phyloP scores from a whole-genome alignment of 768 basidiomycete species.

The Collybiopsis luxurians region DNA sequence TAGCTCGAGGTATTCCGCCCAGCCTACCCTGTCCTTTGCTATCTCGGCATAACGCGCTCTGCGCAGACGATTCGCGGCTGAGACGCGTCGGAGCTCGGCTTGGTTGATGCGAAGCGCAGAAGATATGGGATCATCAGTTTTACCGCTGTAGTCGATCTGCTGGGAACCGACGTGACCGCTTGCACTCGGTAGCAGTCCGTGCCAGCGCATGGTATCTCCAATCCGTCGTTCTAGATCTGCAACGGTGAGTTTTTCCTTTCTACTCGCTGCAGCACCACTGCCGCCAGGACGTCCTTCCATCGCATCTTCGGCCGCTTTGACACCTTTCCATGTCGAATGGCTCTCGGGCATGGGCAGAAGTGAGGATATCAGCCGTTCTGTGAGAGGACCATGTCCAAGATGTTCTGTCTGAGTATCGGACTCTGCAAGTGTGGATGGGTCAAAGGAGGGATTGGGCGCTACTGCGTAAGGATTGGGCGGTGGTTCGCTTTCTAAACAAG shows the following conservation, averaged over 20 bases:
- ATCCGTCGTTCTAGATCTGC: slow-evolving; percentile 76
- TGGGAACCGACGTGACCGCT: background rate
- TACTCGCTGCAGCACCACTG: slow-evolving; percentile 72
- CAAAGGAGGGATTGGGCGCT: slow-evolving; percentile 70
- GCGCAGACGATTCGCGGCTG: slow-evolving; percentile 81
- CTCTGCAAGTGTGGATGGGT: slow-evolving; percentile 79
- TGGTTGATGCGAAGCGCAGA: slow-evolving; percentile 89
- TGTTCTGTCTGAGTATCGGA: slow-evolving; percentile 68
- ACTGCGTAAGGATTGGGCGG: slow-evolving; percentile 18
- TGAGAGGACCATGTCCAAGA: slow-evolving; percentile 82
- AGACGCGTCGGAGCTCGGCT: slow-evolving; percentile 69
- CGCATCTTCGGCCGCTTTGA: slow-evolving; percentile 80
- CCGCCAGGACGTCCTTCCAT: slow-evolving; percentile 84
- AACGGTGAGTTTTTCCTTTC: slow-evolving; percentile 74
- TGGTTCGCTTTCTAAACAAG: slow-evolving; percentile 31
- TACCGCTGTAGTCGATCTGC: slow-evolving; percentile 73
- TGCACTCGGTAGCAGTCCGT: slow-evolving; percentile 52
- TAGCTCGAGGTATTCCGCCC: slow-evolving; percentile 85
- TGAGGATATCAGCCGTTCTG: slow-evolving; percentile 79
- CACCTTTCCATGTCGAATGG: slow-evolving; percentile 62
- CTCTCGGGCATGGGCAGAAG: slow-evolving; percentile 66
- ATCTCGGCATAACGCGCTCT: slow-evolving; percentile 68
- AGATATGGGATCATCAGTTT: slow-evolving; percentile 93
- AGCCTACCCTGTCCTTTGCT: slow-evolving; percentile 84
- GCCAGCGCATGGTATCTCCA: slow-evolving; percentile 72